phyloP scores from a whole-genome alignment of 164 flowering plant genomes.

The Berberis vulgaris region DNA sequence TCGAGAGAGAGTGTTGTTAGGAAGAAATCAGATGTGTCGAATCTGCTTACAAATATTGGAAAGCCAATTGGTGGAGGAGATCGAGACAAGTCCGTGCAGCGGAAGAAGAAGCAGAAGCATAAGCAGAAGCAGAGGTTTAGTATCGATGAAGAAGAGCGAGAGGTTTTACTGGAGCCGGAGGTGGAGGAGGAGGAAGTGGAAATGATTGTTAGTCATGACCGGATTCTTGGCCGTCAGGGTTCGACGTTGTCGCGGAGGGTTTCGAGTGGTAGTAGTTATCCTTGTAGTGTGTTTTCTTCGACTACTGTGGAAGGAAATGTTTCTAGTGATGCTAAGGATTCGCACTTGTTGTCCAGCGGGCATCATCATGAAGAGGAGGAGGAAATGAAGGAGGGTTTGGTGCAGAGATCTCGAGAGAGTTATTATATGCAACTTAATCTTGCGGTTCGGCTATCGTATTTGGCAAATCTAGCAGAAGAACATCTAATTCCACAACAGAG shows the following conservation, averaged over 20 bases:
- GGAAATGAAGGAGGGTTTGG: conserved; percentile 22
- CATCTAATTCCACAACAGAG: conserved; percentile 23
- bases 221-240: conserved; percentile 27
- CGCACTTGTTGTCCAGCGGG: conserved; percentile 4
- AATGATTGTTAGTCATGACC: conserved; percentile 15
- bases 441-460: conserved; percentile 51
- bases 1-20: conserved; percentile 34
- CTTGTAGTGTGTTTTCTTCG: conserved; percentile 66
- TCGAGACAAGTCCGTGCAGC: conserved; percentile 20
- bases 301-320: conserved; percentile 42
- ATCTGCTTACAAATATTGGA: conserved; percentile 34
- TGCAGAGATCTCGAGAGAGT: conserved; percentile 46
- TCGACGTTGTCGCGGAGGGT: conserved; percentile 35
- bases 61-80: conserved; percentile 27
- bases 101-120: conserved; percentile 10
- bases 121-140: conserved; percentile 10
- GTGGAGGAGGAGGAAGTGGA: conserved; percentile 4
- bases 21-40: conserved; percentile 11
- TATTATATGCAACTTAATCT: conserved; percentile 61
- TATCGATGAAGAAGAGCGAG: conserved; percentile 19
- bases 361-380: conserved; percentile 16
- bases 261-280: conserved; percentile 60
- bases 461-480: conserved; percentile 41
- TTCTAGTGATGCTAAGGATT: conserved; percentile 30
- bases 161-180: conserved; percentile 24